Percentiles rank a stretch among this genome's conserved stretches.
These are phyloP conservation scores for Voacanga thouarsii DNA, from an alignment of 257 asterid species.

Conservation along the genomic window DNA sequence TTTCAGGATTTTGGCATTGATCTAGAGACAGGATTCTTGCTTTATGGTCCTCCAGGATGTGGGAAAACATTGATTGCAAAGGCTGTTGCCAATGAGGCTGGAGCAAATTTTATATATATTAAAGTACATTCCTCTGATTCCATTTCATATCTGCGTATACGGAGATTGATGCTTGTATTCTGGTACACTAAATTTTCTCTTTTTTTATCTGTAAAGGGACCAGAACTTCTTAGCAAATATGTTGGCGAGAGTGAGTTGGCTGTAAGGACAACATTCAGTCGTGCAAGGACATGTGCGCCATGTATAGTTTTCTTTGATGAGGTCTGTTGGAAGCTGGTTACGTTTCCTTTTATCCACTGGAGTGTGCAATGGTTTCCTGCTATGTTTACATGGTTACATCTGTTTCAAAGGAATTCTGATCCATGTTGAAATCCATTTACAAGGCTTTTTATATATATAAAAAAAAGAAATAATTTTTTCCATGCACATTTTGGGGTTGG, in stretches of 20 bases:
- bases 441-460: no score
- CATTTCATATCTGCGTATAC: neutral
- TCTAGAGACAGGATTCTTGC: constrained; percentile 77
- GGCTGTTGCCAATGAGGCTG: constrained; percentile 95
- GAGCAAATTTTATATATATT: constrained; percentile 84
- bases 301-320: constrained; percentile 93
- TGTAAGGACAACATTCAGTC: constrained; percentile 70
- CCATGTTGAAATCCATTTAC: neutral
- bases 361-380: neutral
- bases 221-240: constrained; percentile 78
- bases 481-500: neutral
- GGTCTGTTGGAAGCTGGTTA: constrained; percentile 34
- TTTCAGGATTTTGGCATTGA: constrained; percentile 65
- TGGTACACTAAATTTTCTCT: constrained; percentile 1
- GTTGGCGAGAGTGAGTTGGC: constrained; percentile 95
- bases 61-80: constrained; percentile 95
- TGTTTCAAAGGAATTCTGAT: neutral
- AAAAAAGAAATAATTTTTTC: neutral
- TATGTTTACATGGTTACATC: neutral
- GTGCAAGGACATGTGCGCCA: constrained; percentile 95
- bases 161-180: constrained; percentile 6
- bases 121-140: constrained; percentile 46
- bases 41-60: constrained; percentile 97
- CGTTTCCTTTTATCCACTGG: neutral
- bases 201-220: constrained; percentile 56